Conservation (phyloP, 2,329 filamentous ascomycete species). For the Aureobasidium sp. region DNA sequence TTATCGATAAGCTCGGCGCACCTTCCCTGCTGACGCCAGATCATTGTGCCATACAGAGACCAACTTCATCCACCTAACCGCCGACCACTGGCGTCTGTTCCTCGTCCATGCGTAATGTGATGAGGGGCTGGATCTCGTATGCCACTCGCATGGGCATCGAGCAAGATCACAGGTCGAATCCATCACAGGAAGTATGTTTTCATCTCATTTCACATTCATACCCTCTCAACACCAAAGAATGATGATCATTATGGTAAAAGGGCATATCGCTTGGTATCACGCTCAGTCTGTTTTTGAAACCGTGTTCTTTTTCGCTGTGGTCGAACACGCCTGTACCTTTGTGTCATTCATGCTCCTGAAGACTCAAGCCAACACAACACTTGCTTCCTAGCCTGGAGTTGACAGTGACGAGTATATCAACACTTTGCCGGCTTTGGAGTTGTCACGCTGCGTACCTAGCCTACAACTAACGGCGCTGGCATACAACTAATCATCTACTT, state of each 20-base stretch:
- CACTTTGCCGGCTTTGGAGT: conserved; percentile 15
- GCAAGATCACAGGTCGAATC: not conserved
- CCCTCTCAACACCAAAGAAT: conserved; percentile 24
- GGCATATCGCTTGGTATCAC: conserved; percentile 44
- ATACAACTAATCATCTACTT: conserved; percentile 16
- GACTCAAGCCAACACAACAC: conserved; percentile 6
- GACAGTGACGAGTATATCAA: conserved; percentile 17
- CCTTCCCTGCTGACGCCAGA: not conserved
- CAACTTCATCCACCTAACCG: not conserved
- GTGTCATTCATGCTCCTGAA: not conserved
- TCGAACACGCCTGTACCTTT: not conserved
- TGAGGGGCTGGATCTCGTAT: not conserved
- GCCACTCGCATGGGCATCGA: not conserved
- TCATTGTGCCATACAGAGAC: not conserved
- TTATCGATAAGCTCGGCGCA: conserved; percentile 14
- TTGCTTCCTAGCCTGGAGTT: not conserved
- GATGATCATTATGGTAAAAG: conserved; percentile 59
- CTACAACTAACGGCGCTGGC: conserved; percentile 27
- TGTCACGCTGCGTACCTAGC: conserved; percentile 3
- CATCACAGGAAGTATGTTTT: not conserved
- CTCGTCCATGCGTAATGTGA: not conserved
- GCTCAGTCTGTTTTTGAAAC: not conserved
- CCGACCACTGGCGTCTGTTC: not conserved
- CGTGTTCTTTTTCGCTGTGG: not conserved
- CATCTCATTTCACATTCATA: not conserved